Evolutionary conservation across 2,329 filamentous ascomycete genomes (phyloP), one percentile per base, ranked within the genome.

Genomic region (Tolypocladium sp.): DNA sequence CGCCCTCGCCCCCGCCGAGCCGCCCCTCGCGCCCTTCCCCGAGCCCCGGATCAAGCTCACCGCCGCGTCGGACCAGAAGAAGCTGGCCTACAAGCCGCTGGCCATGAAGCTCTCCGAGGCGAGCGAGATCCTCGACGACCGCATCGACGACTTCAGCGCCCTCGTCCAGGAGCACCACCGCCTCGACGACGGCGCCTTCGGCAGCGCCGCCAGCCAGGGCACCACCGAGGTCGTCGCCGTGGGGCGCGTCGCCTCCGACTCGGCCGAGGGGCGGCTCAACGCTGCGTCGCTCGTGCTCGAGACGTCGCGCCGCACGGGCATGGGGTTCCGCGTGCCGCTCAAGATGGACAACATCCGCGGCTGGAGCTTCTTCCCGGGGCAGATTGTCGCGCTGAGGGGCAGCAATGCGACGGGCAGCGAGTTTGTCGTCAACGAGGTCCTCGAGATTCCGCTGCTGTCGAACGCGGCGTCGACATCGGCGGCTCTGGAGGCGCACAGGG

Each of bases 51-150:
- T 97, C 71, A 92, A 90, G 70, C 81, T 96, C 25, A 92, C 88
- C 7, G 90, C 91, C 3, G 90, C 90, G 61, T 93, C 91, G 1
- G 93, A 97, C 70, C 82, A 91, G 68, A 92, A 92, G 71, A 97
- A 96, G 71, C 88, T 97, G 65, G 85, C 80, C 1, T 99, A 97
- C 75, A 94, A 92, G 70, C 90, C 92, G 2, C 87, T 97, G 80
- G 89, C 91, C 2, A 96, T 97, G 92, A 96, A 96, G 69, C 80
- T 94, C 8, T 92, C 91, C 6, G 92, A 97, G 71, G 87, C 91
- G 0, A 96, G 93, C 5, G 92, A 96, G 72, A 90, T 96, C 52
- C 82, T 97, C 9, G 94, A 99, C 74, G 93, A 97, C 73, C 83
- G 92, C 66, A 97, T 99, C 76, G 92, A 97, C 67, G 91, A 92